Base-by-base conservation (phyloP, 345 rosid species). In the Lagerstroemia speciosa region DNA sequence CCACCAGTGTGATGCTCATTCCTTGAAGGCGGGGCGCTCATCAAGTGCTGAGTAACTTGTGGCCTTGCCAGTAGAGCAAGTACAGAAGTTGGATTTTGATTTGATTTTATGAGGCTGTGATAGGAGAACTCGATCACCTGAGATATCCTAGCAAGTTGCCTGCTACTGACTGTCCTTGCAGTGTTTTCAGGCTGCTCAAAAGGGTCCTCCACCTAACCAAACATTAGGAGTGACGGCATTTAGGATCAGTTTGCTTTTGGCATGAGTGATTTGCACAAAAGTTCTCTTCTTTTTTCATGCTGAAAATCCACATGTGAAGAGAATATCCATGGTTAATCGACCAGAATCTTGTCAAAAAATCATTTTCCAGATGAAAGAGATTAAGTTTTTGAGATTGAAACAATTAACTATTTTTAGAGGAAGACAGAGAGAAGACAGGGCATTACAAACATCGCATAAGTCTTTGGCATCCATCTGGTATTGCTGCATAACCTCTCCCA, bases 191-290 rank as follows among this genome's bases (percentile, higher is more conserved):
- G 91, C 79, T 86, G 96, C 83, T 91, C 96, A 24, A 89, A 85
- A 29, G 97, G 98, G 82, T 93, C 98, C 83, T 93, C 98, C 58
- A 91, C 77, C 97, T 93, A 72, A 69, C 48, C 52, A 67, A 70
- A 64, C 66, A 75, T 19, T 52, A 50, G 27, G 34, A 19, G 37
- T 32, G 31, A 16, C 8, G 15, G 20, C 31, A 65, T 24, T 24
- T 40, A 38, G 46, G 46, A 37, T 64, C 46, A 58, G 19, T 24
- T 64, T 64, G 20, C 50, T 65, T 65, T 38, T 34, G 9, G 33
- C 62, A 60, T 19, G 43, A 72, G 31, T 15, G 48, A 46, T n/a
- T 45, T 33, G 37, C 17, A 65, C 16, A 3, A 27, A 53, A 10
- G 1, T 41, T 11, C 31, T n/a, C 57, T 52, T n/a, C n/a, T n/a